A percentile compares a stretch with the other conserved stretches of the same genome.
phyloP scores from a whole-genome alignment of 306 rosid genomes.

The Cucumis cinereus region DNA sequence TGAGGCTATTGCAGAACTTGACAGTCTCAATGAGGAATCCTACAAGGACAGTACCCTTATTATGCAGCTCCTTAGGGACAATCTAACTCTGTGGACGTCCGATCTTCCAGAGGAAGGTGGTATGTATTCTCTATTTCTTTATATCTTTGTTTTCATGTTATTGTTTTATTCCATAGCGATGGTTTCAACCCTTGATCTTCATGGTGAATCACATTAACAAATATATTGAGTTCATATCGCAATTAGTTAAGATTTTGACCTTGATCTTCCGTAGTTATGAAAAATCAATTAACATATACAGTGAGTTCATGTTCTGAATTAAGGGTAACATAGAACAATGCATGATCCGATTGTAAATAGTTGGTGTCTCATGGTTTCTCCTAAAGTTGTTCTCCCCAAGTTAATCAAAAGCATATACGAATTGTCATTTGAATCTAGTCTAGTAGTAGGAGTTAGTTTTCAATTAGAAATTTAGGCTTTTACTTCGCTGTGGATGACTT shows the following conservation, averaged over 20 bases:
- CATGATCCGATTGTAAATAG: neutral
- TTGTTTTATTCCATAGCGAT: neutral
- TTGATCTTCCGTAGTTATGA: neutral
- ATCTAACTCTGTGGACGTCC: constrained; percentile 62
- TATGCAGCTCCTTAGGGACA: constrained; percentile 68
- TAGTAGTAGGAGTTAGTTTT: neutral
- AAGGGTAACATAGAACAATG: neutral
- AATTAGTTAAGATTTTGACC: neutral
- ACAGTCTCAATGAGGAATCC: constrained; percentile 40
- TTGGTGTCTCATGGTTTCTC: neutral
- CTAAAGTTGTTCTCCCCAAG: neutral
- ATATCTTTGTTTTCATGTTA: neutral
- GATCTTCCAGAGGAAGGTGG: constrained; percentile 52
- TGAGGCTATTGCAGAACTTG: constrained; percentile 34
- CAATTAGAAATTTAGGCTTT: neutral
- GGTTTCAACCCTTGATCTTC: neutral
- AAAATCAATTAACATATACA: neutral
- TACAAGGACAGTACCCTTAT: constrained; percentile 58
- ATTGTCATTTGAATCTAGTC: neutral
- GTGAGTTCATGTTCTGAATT: neutral
- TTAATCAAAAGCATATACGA: neutral
- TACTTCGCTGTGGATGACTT: neutral
- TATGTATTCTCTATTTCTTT: neutral
- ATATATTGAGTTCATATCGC: neutral
- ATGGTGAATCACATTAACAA: neutral